Percentiles rank a stretch among this genome's conserved stretches.
These are phyloP conservation scores for Dryadomyces sulphureus DNA, from an alignment of 2,329 filamentous ascomycete genomes.

Conservation along the genomic window DNA sequence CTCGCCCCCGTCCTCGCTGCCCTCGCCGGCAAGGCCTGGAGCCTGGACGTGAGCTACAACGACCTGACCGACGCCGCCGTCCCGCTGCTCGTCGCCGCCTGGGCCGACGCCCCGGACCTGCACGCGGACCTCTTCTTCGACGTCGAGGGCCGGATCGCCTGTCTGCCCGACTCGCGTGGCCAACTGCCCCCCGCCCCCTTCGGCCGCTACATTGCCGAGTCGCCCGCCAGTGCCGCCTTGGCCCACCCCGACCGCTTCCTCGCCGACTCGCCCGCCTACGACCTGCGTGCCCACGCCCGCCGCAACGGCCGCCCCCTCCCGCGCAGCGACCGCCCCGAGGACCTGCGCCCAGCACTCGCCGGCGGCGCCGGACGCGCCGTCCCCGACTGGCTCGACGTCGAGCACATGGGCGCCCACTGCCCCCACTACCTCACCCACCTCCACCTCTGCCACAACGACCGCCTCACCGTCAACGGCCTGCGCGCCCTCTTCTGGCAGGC, in stretches of 20 bases:
- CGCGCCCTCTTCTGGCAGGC: conserved; percentile 26
- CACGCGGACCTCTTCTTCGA: conserved; percentile 22
- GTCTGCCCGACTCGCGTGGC: conserved; percentile 3
- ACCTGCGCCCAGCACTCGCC: conserved; percentile 17
- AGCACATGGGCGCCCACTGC: background rate
- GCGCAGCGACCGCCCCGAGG: conserved; percentile 19
- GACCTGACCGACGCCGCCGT: conserved; percentile 31
- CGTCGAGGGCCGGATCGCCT: conserved; percentile 29
- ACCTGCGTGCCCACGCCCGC: conserved; percentile 16
- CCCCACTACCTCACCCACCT: conserved; percentile 33
- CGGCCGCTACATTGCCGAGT: conserved; percentile 31
- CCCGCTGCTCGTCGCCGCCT: conserved; percentile 16
- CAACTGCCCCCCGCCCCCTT: conserved; percentile 19
- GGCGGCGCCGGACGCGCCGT: conserved; percentile 9
- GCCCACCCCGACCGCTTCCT: conserved; percentile 31
- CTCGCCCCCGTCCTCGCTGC: conserved; percentile 19
- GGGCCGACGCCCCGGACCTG: conserved; percentile 18
- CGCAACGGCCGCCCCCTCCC: conserved; percentile 19
- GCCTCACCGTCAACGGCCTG: conserved; percentile 28
- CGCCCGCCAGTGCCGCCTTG: conserved; percentile 26
- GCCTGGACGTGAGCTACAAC: conserved; percentile 39
- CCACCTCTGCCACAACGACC: conserved; percentile 31
- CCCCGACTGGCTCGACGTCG: conserved; percentile 9
- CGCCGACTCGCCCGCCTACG: conserved; percentile 31
- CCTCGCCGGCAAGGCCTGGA: conserved; percentile 33